Percentiles rank a stretch among this genome's conserved stretches.
These are phyloP conservation scores for Agrocybe pediades DNA, from an alignment of 768 basidiomycete genomes.

Conservation along the genomic window DNA sequence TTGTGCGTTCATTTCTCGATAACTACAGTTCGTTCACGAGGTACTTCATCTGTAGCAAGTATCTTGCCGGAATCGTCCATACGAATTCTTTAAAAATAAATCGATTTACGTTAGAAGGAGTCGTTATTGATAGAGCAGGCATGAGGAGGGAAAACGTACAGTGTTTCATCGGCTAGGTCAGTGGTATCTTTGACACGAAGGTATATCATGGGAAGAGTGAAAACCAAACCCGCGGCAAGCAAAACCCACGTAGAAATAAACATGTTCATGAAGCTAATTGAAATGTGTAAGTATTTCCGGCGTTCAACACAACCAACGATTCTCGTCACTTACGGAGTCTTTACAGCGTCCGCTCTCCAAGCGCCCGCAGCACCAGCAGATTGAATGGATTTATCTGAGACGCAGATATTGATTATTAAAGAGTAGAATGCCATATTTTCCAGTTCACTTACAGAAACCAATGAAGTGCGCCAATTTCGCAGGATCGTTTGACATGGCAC, in stretches of 20 bases:
- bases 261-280: conserved; percentile 61
- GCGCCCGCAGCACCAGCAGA: conserved; percentile 74
- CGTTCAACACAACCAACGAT: not conserved
- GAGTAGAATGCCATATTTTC: not conserved
- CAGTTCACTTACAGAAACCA: conserved; percentile 68
- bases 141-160: conserved; percentile 39
- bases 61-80: conserved; percentile 45
- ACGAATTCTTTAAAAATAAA: conserved; percentile 30
- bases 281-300: not conserved
- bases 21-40: not conserved
- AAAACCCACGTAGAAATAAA: conserved; percentile 78
- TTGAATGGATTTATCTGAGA: conserved; percentile 57
- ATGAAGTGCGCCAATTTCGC: conserved; percentile 78
- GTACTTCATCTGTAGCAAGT: conserved; percentile 4
- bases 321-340: conserved; percentile 53
- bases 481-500: conserved; percentile 84
- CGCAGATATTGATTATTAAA: not conserved
- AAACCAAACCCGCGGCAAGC: conserved; percentile 62
- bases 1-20: not conserved
- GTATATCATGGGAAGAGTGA: conserved; percentile 75
- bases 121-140: not conserved
- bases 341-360: conserved; percentile 70
- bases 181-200: conserved; percentile 65
- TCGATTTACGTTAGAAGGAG: not conserved
- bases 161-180: conserved; percentile 50